Conservation (phyloP, 1,284 basidiomycete species). For the Malassezia vespertilionis region DNA sequence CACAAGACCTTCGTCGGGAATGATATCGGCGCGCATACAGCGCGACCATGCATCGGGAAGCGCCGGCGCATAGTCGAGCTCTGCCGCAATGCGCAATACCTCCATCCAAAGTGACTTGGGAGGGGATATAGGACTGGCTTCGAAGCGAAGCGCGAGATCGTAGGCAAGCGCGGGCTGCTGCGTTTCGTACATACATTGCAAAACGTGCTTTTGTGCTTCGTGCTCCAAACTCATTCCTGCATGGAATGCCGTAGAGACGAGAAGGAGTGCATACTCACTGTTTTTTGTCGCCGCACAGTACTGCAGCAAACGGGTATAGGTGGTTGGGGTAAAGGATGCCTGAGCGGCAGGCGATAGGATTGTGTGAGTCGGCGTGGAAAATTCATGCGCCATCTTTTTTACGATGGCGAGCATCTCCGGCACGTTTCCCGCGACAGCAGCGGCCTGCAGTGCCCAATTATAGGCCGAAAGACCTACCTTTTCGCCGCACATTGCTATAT, state of each 20-base stretch:
- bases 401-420: too few relatives aligned
- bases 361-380: too few relatives aligned
- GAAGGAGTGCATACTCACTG: constrained; percentile 24
- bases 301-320: constrained; percentile 23
- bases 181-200: constrained; percentile 17
- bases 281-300: constrained; percentile 22
- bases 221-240: constrained; percentile 15
- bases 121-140: constrained; percentile 11
- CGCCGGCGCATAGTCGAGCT: constrained; percentile 24
- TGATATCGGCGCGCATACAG: constrained; percentile 16
- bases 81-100: constrained; percentile 26
- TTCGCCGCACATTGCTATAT: too few relatives aligned
- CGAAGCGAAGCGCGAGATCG: constrained; percentile 23
- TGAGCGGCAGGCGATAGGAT: too few relatives aligned
- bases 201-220: constrained; percentile 10
- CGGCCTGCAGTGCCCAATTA: too few relatives aligned
- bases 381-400: too few relatives aligned
- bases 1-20: constrained; percentile 27
- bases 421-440: too few relatives aligned
- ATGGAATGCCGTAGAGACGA: constrained; percentile 20
- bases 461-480: too few relatives aligned
- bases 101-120: constrained; percentile 32
- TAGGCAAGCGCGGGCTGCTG: constrained; percentile 24
- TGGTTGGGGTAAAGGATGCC: constrained; percentile 26
- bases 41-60: constrained; percentile 29